Percentiles rank a stretch among this genome's conserved stretches.
These are phyloP conservation scores for Plasmopara muralis DNA, from an alignment of 352 stramenopile genomes.

Conservation along the genomic window DNA sequence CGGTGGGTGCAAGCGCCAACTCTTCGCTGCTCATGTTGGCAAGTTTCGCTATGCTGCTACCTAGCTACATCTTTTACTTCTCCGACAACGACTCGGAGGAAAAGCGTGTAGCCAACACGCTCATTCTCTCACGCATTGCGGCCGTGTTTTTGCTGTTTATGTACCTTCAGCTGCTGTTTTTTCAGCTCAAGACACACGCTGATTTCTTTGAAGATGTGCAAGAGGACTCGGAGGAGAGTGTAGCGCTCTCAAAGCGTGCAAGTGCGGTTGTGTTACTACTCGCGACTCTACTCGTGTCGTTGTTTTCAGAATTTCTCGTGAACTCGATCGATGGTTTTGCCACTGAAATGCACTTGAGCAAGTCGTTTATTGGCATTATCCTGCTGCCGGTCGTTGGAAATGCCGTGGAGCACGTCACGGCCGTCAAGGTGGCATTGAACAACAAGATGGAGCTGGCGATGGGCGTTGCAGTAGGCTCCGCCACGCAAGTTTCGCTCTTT, in stretches of 20 bases:
- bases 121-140: slow-evolving; percentile 72
- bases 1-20: slow-evolving; percentile 88
- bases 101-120: slow-evolving; percentile 52
- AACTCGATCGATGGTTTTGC: slow-evolving; percentile 76
- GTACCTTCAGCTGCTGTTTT: slow-evolving; percentile 94
- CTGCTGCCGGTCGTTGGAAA: slow-evolving; percentile 97
- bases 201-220: slow-evolving; percentile 84
- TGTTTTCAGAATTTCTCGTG: slow-evolving; percentile 93
- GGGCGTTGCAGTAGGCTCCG: slow-evolving; percentile 96
- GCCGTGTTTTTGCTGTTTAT: slow-evolving; percentile 84
- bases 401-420: slow-evolving; percentile 97
- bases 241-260: slow-evolving; percentile 72
- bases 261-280: slow-evolving; percentile 74
- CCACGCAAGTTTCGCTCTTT: slow-evolving; percentile 96
- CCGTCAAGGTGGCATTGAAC: slow-evolving; percentile 95
- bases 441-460: slow-evolving; percentile 99
- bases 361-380: slow-evolving; percentile 92
- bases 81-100: slow-evolving; percentile 72
- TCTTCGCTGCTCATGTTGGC: slow-evolving; percentile 92
- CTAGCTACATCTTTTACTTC: slow-evolving; percentile 89
- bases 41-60: slow-evolving; percentile 91
- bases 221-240: slow-evolving; percentile 52
- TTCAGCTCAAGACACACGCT: slow-evolving; percentile 93
- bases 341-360: slow-evolving; percentile 54
- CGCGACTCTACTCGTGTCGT: slow-evolving; percentile 86